phyloP scores from a whole-genome alignment of 805 yeast species.

The Yarrowia porcina region DNA sequence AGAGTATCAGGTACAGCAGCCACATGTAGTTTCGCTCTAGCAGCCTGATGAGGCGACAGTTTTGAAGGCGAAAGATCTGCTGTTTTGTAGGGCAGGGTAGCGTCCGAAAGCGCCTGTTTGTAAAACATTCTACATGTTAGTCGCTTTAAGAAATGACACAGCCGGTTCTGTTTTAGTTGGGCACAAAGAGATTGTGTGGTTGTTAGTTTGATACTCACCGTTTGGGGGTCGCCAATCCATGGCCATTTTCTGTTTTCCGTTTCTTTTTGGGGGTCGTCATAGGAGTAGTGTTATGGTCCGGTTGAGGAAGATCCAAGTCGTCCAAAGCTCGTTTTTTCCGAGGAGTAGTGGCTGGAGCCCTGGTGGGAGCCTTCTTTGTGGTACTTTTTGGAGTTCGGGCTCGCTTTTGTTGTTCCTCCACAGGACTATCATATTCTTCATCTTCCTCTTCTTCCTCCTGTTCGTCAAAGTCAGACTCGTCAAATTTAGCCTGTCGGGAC shows the following conservation, averaged over 20 bases:
- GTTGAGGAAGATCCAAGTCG: background rate
- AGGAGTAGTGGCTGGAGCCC: background rate
- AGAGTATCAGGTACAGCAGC: constrained; percentile 48
- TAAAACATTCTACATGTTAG: constrained; percentile 25
- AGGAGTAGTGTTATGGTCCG: background rate
- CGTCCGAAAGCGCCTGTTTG: constrained; percentile 14
- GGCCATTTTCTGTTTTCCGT: constrained; percentile 5
- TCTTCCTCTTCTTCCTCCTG: background rate
- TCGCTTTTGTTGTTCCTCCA: background rate
- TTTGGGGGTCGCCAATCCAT: constrained; percentile 16
- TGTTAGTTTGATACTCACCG: constrained; percentile 19
- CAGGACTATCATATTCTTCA: constrained; percentile 8
- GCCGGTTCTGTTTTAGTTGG: constrained; percentile 19
- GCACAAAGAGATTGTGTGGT: background rate
- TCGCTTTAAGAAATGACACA: background rate
- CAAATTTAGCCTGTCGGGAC: background rate
- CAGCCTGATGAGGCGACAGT: constrained; percentile 33
- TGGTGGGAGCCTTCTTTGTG: background rate
- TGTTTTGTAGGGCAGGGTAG: constrained; percentile 18
- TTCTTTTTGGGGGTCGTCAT: constrained; percentile 25
- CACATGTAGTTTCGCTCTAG: constrained; percentile 38
- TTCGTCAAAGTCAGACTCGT: background rate
- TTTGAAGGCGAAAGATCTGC: constrained; percentile 20
- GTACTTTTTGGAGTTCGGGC: background rate
- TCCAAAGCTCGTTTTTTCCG: background rate